Evolutionary conservation across 2,329 filamentous ascomycete genomes (phyloP).

Genomic region (Pseudogymnoascus sp.): DNA sequence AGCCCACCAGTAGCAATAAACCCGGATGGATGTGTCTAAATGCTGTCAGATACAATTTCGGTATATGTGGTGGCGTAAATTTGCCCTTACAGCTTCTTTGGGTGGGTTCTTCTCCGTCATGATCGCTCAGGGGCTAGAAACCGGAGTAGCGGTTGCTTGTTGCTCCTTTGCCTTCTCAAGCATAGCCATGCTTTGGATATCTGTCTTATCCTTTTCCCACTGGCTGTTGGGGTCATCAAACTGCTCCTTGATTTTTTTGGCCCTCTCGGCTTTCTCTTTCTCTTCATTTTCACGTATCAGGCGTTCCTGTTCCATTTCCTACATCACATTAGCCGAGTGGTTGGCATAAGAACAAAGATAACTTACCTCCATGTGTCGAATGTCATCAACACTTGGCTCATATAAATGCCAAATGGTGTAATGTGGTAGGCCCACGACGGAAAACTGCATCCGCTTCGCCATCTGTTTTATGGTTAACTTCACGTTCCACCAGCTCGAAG

Average conservation of each 20-base stretch:
- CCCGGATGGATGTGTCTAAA: background rate
- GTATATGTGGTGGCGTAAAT: background rate
- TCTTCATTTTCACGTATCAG: slow-evolving; percentile 74
- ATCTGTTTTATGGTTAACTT: slow-evolving; percentile 50
- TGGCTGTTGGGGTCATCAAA: slow-evolving; percentile 70
- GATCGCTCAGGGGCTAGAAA: background rate
- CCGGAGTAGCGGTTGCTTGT: slow-evolving; percentile 19
- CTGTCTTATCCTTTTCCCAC: slow-evolving; percentile 85
- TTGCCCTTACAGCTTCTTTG: slow-evolving; percentile 9
- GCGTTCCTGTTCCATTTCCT: slow-evolving; percentile 91
- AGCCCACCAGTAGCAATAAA: background rate
- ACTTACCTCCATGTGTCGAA: slow-evolving; percentile 83
- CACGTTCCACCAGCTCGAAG: background rate
- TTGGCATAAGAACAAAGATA: background rate
- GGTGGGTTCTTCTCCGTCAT: background rate
- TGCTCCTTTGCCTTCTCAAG: slow-evolving; percentile 42
- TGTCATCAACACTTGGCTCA: slow-evolving; percentile 96
- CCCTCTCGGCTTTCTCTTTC: slow-evolving; percentile 60
- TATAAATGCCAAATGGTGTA: slow-evolving; percentile 99
- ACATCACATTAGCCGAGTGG: slow-evolving; percentile 15
- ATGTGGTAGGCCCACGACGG: slow-evolving; percentile 89
- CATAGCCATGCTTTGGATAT: slow-evolving; percentile 61
- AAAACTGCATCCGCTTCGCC: slow-evolving; percentile 93
- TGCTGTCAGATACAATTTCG: background rate
- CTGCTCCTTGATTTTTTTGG: slow-evolving; percentile 70